Base-by-base conservation (phyloP, 805 yeast species). In the Metschnikowia bowlesiae region DNA sequence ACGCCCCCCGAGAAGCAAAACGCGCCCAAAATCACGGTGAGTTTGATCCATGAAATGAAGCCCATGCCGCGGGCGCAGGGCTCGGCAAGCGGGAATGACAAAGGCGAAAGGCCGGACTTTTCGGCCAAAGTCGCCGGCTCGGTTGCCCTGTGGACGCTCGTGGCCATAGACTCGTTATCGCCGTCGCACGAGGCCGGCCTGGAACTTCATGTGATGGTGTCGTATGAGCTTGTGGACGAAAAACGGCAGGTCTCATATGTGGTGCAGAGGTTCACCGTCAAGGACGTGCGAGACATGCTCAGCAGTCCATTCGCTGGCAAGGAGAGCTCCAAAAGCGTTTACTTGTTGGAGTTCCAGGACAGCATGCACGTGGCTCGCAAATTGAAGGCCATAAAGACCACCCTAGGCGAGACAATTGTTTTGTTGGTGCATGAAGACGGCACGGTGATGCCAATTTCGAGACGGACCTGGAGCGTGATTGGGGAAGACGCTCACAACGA, bases 1-100 rank as follows among this genome's bases (percentile, higher is more conserved):
- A 79, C 82, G 0, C 82, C 83, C 1, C 71, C 69, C 31, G 75
- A 71, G 16, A 63, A 64, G 34, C 77, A 70, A 55, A 68, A 53
- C 11, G 60, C 65, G 4, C 85, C 85, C 1, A 61, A 51, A 4
- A 46, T 83, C 33, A 53, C 54, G 0, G 55, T 76, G 5, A 64
- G 53, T n/a, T 71, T 69, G 49, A 42, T 57, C 61, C 60, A 65
- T 50, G 72, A 69, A 11, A 58, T 69, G 60, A 62, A 46, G 7
- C 48, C 57, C 3, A 14, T 43, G 31, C 46, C 56, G 4, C 16
- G 33, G n/a, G 46, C 46, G 13, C 41, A n/a, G 29, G 45, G 43
- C 9, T 46, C 42, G 5, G 28, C 41, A 5, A n/a, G 31, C 1
- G 26, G 28, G 8, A 16, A 11, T 11, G 46, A 26, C 6, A 14